A percentile compares a stretch with the other conserved stretches of the same genome.
Conservation (phyloP, 2,329 filamentous ascomycete genomes). For the Mycosphaerella sp. region DNA sequence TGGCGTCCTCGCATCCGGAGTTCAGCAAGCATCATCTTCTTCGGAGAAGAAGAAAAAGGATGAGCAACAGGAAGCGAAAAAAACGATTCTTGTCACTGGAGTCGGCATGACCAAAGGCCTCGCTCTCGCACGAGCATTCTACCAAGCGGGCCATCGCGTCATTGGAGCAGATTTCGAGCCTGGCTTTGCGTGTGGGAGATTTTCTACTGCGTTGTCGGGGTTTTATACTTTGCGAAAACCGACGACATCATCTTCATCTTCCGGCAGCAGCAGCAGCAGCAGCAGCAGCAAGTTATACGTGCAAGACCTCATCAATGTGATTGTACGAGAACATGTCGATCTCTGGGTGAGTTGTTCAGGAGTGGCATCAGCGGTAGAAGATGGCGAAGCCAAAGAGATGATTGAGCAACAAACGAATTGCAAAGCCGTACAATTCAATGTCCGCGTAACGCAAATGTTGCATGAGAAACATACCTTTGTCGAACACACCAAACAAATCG, state of each 20-base stretch:
- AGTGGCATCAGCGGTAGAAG: constrained; percentile 59
- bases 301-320: constrained; percentile 51
- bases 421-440: constrained; percentile 57
- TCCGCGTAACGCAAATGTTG: constrained; percentile 50
- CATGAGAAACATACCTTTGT: constrained; percentile 63
- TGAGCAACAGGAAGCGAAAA: constrained; percentile 21
- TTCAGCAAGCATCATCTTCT: constrained; percentile 11
- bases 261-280: too few species aligned
- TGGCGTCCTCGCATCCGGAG: not conserved
- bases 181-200: constrained; percentile 45
- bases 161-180: constrained; percentile 59
- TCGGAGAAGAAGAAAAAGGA: too few species aligned
- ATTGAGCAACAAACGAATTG: constrained; percentile 54
- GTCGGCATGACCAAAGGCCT: constrained; percentile 67
- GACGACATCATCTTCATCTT: constrained; percentile 12
- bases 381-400: constrained; percentile 57
- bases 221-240: constrained; percentile 48
- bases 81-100: constrained; percentile 63
- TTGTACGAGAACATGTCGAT: constrained; percentile 55
- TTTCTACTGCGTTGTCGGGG: constrained; percentile 50
- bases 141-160: constrained; percentile 58
- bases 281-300: constrained; percentile 45
- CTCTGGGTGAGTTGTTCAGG: constrained; percentile 70
- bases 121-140: constrained; percentile 58
- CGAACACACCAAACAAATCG: constrained; percentile 48